phyloP scores from a whole-genome alignment of 1,284 basidiomycete genomes.

The Puccinia novopanici region DNA sequence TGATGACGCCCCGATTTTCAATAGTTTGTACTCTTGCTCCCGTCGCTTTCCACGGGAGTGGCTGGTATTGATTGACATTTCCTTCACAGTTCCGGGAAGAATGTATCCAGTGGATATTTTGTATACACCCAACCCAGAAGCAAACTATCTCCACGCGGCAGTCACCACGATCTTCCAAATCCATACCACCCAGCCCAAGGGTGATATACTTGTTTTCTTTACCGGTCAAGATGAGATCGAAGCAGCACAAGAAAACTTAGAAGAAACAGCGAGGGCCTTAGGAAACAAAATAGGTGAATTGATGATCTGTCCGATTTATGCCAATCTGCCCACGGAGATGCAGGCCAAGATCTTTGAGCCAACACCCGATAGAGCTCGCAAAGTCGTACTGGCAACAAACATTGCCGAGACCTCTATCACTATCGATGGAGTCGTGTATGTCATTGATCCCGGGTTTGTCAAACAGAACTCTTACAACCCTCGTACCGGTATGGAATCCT shows the following conservation, averaged over 20 bases:
- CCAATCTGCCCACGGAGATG: constrained; percentile 96
- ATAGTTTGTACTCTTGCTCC: constrained; percentile 65
- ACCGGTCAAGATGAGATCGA: constrained; percentile 99
- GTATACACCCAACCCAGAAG: constrained; percentile 95
- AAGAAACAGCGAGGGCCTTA: constrained; percentile 88
- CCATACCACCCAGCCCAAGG: constrained; percentile 94
- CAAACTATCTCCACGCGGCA: constrained; percentile 96
- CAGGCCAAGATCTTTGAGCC: constrained; percentile 99
- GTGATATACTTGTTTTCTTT: constrained; percentile 97
- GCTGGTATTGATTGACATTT: background rate
- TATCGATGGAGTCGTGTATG: constrained; percentile 95
- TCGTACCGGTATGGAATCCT: constrained; percentile 90
- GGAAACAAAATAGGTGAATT: constrained; percentile 95
- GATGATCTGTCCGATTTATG: constrained; percentile 95
- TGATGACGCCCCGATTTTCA: constrained; percentile 88
- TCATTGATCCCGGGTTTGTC: constrained; percentile 95
- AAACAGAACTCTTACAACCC: constrained; percentile 98
- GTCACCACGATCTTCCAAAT: constrained; percentile 99
- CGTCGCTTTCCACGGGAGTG: background rate
- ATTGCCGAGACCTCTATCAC: constrained; percentile 98
- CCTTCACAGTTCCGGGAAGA: constrained; percentile 79
- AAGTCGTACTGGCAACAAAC: constrained; percentile 92
- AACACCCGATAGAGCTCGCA: constrained; percentile 90
- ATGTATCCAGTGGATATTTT: constrained; percentile 98
- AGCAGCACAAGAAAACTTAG: constrained; percentile 84